Base-by-base conservation (phyloP, 257 asterid species). In the Jaltomata sinuosa region DNA sequence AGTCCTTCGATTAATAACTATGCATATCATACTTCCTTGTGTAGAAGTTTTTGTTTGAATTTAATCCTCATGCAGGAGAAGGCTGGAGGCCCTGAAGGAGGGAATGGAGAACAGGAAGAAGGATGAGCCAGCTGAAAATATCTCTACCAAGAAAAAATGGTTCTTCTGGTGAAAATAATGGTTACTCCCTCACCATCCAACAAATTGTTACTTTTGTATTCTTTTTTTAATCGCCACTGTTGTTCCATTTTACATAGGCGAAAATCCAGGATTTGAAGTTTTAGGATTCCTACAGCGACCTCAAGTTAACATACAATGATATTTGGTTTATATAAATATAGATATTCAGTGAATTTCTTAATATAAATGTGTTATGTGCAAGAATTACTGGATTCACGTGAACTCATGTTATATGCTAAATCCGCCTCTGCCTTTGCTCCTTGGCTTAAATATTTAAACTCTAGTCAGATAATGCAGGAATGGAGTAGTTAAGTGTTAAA, bases 11-110 rank as follows among this genome's bases (percentile, higher is more conserved):
- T 47, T 77, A n/a, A 49, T 47, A 15, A 27, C 42, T 15, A 25
- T 3, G 42, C 27, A 77, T 77, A 77, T 49, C 45, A 2, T 77
- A 77, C 82, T 76, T 47, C n/a, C 61, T 77, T 0, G 16, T 25
- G 40, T 74, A 10, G 16, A 16, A 47, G 22, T 12, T 19, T 32
- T 55, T 15, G 15, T 45, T 67, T 67, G 11, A 9, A 3, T 67
- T 83, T 74, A 67, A 49, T 83, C 61, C 45, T 34, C 16, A 11
- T 76, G 82, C 88, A 95, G 99, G 94, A 91, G 55, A 83, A 85
- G 98, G 82, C 81, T 94, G 36, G 98, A 93, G 45, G 90, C 97
- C 22, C 90, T 95, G 87, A 91, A 94, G 90, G 91, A 88, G 83
- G 99, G 99, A 87, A 89, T 94, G 87, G 96, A 94, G 45, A 91